phyloP scores from a whole-genome alignment of 306 rosid species.

The Quercus engelmannii region DNA sequence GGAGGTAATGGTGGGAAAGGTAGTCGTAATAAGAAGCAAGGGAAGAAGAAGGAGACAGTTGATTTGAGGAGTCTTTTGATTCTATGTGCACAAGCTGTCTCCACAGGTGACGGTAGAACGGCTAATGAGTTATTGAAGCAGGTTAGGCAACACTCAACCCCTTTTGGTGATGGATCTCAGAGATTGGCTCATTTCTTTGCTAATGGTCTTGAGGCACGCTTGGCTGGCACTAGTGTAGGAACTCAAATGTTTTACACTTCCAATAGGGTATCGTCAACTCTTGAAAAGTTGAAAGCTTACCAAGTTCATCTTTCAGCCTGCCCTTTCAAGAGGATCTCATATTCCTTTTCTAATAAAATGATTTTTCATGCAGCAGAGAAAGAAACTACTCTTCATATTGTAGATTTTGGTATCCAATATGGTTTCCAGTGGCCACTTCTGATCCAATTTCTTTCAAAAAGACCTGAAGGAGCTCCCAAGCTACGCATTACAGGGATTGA shows the following conservation, averaged over 20 bases:
- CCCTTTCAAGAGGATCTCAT: slow-evolving; percentile 59
- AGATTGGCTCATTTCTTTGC: slow-evolving; percentile 72
- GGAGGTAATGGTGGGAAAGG: neutral
- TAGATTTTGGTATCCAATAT: slow-evolving; percentile 71
- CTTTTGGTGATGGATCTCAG: slow-evolving; percentile 60
- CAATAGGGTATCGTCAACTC: slow-evolving; percentile 16
- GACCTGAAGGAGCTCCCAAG: slow-evolving; percentile 44
- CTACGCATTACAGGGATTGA: slow-evolving; percentile 72
- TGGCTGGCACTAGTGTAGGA: slow-evolving; percentile 37
- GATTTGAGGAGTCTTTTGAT: slow-evolving; percentile 62
- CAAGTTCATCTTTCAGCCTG: slow-evolving; percentile 39
- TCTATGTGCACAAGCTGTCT: slow-evolving; percentile 73
- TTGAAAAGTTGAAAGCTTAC: slow-evolving; percentile 54
- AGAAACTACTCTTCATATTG: slow-evolving; percentile 50
- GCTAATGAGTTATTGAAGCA: slow-evolving; percentile 54
- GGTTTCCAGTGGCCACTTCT: slow-evolving; percentile 87
- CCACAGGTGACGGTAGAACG: slow-evolving; percentile 49
- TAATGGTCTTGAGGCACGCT: slow-evolving; percentile 55
- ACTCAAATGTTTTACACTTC: slow-evolving; percentile 25
- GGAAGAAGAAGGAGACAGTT: slow-evolving; percentile 14
- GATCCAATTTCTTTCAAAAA: slow-evolving; percentile 39
- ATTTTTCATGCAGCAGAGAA: slow-evolving; percentile 35
- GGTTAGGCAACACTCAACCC: slow-evolving; percentile 65
- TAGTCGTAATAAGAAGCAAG: slow-evolving; percentile 42
- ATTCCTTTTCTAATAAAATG: slow-evolving; percentile 32